Evolutionary conservation across 1,284 basidiomycete genomes (phyloP).

Genomic region (Ganoderma boninense): DNA sequence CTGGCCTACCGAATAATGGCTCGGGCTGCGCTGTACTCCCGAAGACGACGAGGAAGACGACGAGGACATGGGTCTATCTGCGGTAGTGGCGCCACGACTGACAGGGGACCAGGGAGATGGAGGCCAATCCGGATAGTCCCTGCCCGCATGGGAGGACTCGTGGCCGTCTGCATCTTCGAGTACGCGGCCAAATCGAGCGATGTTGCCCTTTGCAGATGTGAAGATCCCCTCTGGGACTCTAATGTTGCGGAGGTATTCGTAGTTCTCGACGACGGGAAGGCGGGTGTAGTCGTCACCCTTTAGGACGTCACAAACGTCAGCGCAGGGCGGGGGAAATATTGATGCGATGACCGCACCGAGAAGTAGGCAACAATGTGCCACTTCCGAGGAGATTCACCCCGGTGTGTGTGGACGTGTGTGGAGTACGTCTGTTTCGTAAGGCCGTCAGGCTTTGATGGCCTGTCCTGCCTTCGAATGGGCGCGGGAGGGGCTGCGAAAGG

Average conservation of each 20-base stretch:
- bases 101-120: constrained; percentile 39
- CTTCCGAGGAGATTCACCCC: constrained; percentile 64
- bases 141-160: constrained; percentile 32
- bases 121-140: constrained; percentile 38
- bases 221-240: constrained; percentile 71
- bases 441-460: constrained; percentile 76
- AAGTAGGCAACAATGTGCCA: constrained; percentile 86
- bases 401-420: constrained; percentile 70
- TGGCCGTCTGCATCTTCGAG: constrained; percentile 38
- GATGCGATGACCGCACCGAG: constrained; percentile 53
- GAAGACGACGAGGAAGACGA: constrained; percentile 49
- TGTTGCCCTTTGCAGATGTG: constrained; percentile 67
- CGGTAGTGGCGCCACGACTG: constrained; percentile 42
- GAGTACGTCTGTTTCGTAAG: constrained; percentile 85
- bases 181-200: constrained; percentile 51
- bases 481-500: constrained; percentile 62
- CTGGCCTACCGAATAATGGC: constrained; percentile 36
- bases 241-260: constrained; percentile 71
- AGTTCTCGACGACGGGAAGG: constrained; percentile 73
- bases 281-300: constrained; percentile 73
- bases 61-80: constrained; percentile 43
- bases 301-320: constrained; percentile 6
- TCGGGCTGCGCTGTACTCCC: constrained; percentile 39
- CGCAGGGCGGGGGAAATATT: neutral
- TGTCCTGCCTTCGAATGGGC: constrained; percentile 71